Base-by-base conservation (phyloP, 148 eudicot species). In the Pharnaceum exiguum region DNA sequence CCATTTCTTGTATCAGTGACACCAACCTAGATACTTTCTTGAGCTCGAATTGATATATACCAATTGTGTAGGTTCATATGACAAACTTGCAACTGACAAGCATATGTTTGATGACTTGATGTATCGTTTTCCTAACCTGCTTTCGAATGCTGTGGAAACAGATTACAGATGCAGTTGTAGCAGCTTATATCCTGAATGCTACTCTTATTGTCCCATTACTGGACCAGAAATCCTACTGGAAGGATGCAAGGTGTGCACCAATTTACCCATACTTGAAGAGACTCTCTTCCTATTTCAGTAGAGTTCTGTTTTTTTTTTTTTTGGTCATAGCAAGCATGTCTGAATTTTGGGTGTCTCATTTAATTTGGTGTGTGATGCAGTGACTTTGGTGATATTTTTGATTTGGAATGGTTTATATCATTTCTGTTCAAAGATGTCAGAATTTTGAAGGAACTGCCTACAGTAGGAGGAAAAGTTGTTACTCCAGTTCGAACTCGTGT, bases 151-250 rank as follows among this genome's bases (percentile, higher is more conserved):
- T 12, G 12, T 55, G 63, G 43, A 47, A 46, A 60, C 84, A 90
- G 97, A 90, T 90, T 66, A 81, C 76, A 38, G 96, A 89, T 74
- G 80, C 87, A 27, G 96, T 89, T 63, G 94, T 81, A 50, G 90
- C 83, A 3, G 96, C 96, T 32, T 77, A 81, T 52, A 79, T 85
- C 30, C 57, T 89, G 69, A 89, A 89, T 57, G 94, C 96, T 24
- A 83, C 96, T 35, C 85, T 89, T 39, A 77, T 89, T 36, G 82
- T 86, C 57, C 96, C 96, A 16, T 71, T 69, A 68, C 63, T 89
- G 55, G 96, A 89, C 72, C 90, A 86, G 51, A 71, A 73, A 37
- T 89, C 96, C 39, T 89, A 77, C 63, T 89, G 96, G 96, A 81
- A 86, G 75, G 96, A 89, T 65, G 59, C 75, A 28, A 85, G 97